Evolutionary conservation across 345 rosid species (phyloP).

Genomic region (Dimocarpus longan): DNA sequence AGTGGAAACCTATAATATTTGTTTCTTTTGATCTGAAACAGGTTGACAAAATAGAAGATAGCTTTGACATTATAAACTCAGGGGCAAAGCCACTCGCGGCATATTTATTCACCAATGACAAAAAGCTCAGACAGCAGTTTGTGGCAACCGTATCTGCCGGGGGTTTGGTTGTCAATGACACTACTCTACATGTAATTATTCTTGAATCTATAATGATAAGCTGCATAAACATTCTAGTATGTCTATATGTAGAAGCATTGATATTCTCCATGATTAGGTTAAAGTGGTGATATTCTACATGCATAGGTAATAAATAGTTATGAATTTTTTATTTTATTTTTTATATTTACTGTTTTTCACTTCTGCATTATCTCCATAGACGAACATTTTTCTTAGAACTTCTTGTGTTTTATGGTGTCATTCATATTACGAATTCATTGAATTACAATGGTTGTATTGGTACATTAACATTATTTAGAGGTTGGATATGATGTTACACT

Average conservation of each 20-base stretch:
- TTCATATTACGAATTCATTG: background rate
- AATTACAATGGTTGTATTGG: background rate
- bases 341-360: background rate
- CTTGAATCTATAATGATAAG: slow-evolving; percentile 9
- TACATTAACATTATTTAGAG: background rate
- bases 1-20: background rate
- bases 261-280: slow-evolving; percentile 12
- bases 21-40: slow-evolving; percentile 30
- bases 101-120: slow-evolving; percentile 74
- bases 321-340: background rate
- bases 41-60: slow-evolving; percentile 81
- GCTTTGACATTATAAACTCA: slow-evolving; percentile 71
- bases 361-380: background rate
- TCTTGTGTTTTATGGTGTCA: background rate
- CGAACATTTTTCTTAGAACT: background rate
- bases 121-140: slow-evolving; percentile 69
- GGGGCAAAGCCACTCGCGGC: slow-evolving; percentile 93
- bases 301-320: background rate
- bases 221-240: slow-evolving; percentile 14
- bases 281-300: background rate
- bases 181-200: slow-evolving; percentile 67
- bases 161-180: slow-evolving; percentile 84
- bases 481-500: background rate
- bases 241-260: background rate
- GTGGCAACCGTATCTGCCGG: slow-evolving; percentile 78